Evolutionary conservation across 1,284 basidiomycete genomes (phyloP).

Genomic region (Ustilago cynodontis): DNA sequence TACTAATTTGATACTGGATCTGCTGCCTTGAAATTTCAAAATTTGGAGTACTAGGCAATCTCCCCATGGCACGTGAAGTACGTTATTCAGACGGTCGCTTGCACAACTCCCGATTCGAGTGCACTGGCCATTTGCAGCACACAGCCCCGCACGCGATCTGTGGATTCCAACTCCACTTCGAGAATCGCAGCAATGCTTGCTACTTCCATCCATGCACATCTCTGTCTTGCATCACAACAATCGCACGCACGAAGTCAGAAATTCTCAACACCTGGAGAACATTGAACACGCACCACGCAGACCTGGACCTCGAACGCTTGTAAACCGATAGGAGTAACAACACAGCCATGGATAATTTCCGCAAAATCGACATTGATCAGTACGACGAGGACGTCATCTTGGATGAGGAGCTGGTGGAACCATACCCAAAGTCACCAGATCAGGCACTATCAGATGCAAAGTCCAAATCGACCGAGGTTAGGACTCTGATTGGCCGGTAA

Average conservation of each 20-base stretch:
- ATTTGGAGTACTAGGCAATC: too few species aligned
- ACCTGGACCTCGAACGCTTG: neutral
- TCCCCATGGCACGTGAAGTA: too few species aligned
- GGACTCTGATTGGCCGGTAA: conserved; percentile 73
- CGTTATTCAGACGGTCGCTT: too few species aligned
- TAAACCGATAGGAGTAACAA: neutral
- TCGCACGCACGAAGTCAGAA: neutral
- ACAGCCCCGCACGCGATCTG: too few species aligned
- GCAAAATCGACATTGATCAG: conserved; percentile 93
- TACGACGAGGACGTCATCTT: conserved; percentile 91
- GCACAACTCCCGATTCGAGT: too few species aligned
- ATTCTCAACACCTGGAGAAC: neutral
- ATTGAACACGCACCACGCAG: neutral
- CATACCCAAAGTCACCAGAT: conserved; percentile 83
- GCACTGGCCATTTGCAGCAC: too few species aligned
- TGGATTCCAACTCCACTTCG: neutral
- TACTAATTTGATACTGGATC: too few species aligned
- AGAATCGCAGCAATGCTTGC: too few species aligned
- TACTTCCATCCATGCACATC: neutral
- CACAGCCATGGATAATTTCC: conserved; percentile 73
- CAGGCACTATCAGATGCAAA: conserved; percentile 82
- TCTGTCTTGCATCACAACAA: too few species aligned
- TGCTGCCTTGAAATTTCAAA: too few species aligned
- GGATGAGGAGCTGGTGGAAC: conserved; percentile 82
- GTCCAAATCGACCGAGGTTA: conserved; percentile 79